Base-by-base conservation (phyloP, 148 eudicot genomes). In the Tetragonia tetragonoides region DNA sequence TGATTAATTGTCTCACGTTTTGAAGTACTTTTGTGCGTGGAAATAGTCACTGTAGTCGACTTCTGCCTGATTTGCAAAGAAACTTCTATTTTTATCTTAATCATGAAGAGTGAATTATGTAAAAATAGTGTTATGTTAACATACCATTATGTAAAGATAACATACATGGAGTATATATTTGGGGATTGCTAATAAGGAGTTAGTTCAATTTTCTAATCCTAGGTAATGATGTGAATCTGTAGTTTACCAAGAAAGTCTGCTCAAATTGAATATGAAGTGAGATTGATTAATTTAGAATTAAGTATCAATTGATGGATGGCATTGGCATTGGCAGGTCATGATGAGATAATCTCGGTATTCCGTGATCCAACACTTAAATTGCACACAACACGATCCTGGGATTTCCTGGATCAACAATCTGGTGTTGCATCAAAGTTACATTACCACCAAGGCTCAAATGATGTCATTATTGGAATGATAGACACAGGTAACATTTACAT, bases 341-440 rank as follows among this genome's bases (percentile, higher is more conserved):
- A 87, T 12, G 95, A 85, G 67, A 76, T 91, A 64, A 85, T 91
- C 61, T 87, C 95, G 34, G 85, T 91, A 39, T 89, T 91, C 51
- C 89, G 83, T 64, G 95, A 91, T 83, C 89, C 87, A 68, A 66
- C 18, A 0, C 77, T 91, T 16, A 57, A 87, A 54, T 85, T 91
- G 21, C 95, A 91, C 81, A 91, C 92, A 2, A 91, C 92, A 42
- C 83, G 89, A 11, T 89, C 95, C 1, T 91, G 95, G 95, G 88
- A 91, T 68, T 90, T 89, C 74, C 79, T 91, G 63, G 82, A 89
- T n/a, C 75, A 82, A 81, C 82, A 83, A 68, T 69, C 82, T n/a
- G 81, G 84, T 3, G 2, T 70, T 57, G 66, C 65, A 75, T 80
- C 91, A 53, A 70, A 37, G 14, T 46, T 63, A 63, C 79, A 68